Evolutionary conservation across 2,329 filamentous ascomycete genomes (phyloP).

Genomic region (Aspergillus piperis): DNA sequence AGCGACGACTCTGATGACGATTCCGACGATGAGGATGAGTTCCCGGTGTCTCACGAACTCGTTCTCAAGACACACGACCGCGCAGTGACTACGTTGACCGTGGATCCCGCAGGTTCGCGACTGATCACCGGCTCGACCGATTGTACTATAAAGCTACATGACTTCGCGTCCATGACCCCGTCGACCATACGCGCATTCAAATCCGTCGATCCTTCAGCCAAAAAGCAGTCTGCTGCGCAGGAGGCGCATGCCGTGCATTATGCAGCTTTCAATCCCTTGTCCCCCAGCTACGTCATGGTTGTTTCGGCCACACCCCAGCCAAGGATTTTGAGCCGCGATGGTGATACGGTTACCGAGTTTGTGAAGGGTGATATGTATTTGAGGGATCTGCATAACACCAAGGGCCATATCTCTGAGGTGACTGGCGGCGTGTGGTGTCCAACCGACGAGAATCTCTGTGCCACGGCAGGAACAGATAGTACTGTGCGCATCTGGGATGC

Average conservation of each 20-base stretch:
- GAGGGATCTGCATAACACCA: slow-evolving; percentile 95
- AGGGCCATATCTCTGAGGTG: slow-evolving; percentile 91
- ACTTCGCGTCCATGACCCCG: slow-evolving; percentile 93
- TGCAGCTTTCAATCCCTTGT: slow-evolving; percentile 80
- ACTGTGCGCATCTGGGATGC: slow-evolving; percentile 97
- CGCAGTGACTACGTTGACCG: slow-evolving; percentile 77
- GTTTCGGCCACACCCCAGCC: slow-evolving; percentile 87
- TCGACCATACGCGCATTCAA: slow-evolving; percentile 93
- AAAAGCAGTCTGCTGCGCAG: slow-evolving; percentile 68
- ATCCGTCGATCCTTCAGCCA: slow-evolving; percentile 80
- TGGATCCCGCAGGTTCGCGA: slow-evolving; percentile 82
- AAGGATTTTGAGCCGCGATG: slow-evolving; percentile 85
- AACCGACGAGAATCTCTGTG: slow-evolving; percentile 76
- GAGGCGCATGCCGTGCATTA: slow-evolving; percentile 89
- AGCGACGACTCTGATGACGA: slow-evolving; percentile 57
- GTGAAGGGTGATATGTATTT: slow-evolving; percentile 99
- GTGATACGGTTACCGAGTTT: slow-evolving; percentile 81
- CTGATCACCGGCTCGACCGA: slow-evolving; percentile 90
- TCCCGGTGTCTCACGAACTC: slow-evolving; percentile 89
- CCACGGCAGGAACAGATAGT: slow-evolving; percentile 92
- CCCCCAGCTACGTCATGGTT: slow-evolving; percentile 79
- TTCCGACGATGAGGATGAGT: slow-evolving; percentile 79
- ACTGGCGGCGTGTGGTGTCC: slow-evolving; percentile 91
- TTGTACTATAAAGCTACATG: slow-evolving; percentile 87
- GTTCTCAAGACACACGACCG: slow-evolving; percentile 89